Evolutionary conservation across 1,284 basidiomycete species (phyloP), one percentile per base, ranked within the genome.

Genomic region (Tilletia caries): DNA sequence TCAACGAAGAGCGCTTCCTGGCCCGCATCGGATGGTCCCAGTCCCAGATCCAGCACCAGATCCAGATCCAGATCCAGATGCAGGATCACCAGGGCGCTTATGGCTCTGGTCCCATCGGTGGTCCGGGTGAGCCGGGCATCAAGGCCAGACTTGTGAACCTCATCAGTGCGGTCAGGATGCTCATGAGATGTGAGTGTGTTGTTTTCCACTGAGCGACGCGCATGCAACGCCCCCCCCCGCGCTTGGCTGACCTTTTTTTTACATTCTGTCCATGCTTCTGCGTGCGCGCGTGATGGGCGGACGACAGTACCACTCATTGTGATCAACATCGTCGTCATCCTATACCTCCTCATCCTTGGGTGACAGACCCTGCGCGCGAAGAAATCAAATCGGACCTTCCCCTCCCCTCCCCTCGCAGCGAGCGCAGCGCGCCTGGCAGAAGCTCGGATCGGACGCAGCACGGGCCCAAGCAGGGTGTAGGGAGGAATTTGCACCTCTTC

Each of bases 1-100:
- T 98, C 68, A 96, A 90, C 80, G 95, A 98, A 84, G 95, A 98
- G 78, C 88, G 95, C 0, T 98, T 98, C 84, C 88, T 98, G 62
- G 91, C 93, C 27, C 87, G 58, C 10, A 62, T 62, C 58, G 58
- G 58, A 62, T 62, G 58, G 58, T 62, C 58, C 4, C 58, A 62
- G 32, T 62, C 58, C 20, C 58, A 62, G 91, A 83, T 93, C 95
- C 97, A 83, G 79, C 91, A 88, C 64, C 41, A 32, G 4, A n/a
- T n/a, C 10, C 58, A 62, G 58, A 33, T 29, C 20, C 58, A 88
- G 62, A 37, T 29, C 3, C 64, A 65, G 23, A 32, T 46, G 50
- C 65, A 62, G 13, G 52, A 65, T 34, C 37, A 41, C 10, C 37
- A 41, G 37, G 8, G 37, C 37, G 37, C n/a, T n/a, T n/a, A n/a